Conservation (phyloP, 2,329 filamentous ascomycete genomes). For the Blumeriella jaapii region DNA sequence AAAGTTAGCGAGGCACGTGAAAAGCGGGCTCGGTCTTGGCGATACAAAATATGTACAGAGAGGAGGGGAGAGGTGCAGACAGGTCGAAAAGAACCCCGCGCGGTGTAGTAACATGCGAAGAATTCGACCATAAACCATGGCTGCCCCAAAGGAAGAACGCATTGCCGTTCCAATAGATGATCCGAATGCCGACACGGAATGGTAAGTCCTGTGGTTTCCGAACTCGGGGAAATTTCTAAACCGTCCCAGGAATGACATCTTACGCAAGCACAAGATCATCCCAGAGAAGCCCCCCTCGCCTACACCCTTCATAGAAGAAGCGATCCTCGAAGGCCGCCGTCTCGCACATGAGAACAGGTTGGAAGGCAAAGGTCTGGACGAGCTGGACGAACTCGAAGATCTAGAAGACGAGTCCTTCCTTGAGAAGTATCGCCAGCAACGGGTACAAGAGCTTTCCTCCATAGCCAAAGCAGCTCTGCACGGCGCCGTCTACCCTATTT, state of each 20-base stretch:
- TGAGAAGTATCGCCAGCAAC: slow-evolving; percentile 76
- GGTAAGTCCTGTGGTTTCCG: slow-evolving; percentile 38
- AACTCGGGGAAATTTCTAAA: slow-evolving; percentile 1
- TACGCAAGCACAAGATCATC: slow-evolving; percentile 91
- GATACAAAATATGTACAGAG: background rate
- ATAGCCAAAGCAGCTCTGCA: slow-evolving; percentile 69
- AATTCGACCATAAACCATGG: too few species aligned
- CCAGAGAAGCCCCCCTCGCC: slow-evolving; percentile 96
- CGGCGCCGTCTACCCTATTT: slow-evolving; percentile 83
- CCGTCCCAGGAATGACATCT: slow-evolving; percentile 81
- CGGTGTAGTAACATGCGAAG: too few species aligned
- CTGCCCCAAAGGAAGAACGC: slow-evolving; percentile 49
- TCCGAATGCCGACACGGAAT: slow-evolving; percentile 96
- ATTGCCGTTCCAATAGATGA: slow-evolving; percentile 81
- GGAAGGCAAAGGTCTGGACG: slow-evolving; percentile 88
- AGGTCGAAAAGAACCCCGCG: too few species aligned
- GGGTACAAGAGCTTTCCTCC: slow-evolving; percentile 68
- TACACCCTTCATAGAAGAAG: slow-evolving; percentile 92
- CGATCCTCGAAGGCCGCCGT: slow-evolving; percentile 69
- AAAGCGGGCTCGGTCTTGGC: too few species aligned
- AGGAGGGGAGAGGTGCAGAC: too few species aligned
- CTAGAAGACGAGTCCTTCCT: slow-evolving; percentile 90
- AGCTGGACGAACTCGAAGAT: slow-evolving; percentile 87
- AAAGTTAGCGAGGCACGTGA: too few species aligned
- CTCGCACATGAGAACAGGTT: slow-evolving; percentile 85